phyloP scores from a whole-genome alignment of 1,139 yeast species.

The Kluyveromyces sp. region DNA sequence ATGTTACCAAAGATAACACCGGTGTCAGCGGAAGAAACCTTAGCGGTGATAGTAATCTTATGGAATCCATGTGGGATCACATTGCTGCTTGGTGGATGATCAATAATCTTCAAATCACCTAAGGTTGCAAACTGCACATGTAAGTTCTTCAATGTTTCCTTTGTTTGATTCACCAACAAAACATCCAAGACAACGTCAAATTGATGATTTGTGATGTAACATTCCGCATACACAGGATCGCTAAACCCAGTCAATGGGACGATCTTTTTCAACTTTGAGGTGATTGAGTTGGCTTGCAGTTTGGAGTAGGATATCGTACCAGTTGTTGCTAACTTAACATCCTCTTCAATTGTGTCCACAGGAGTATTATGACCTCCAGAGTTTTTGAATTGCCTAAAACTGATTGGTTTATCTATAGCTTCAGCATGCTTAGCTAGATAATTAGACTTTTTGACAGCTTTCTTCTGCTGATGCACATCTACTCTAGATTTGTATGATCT shows the following conservation, averaged over 20 bases:
- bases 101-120: constrained; percentile 93
- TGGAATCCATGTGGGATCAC: constrained; percentile 96
- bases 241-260: constrained; percentile 94
- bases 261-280: constrained; percentile 76
- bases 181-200: constrained; percentile 94
- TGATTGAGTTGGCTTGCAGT: constrained; percentile 47
- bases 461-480: constrained; percentile 34
- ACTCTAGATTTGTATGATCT: constrained; percentile 71
- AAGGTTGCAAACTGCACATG: constrained; percentile 94
- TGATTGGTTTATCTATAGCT: constrained; percentile 74
- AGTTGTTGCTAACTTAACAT: constrained; percentile 41
- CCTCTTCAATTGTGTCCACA: constrained; percentile 41
- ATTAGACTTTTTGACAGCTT: constrained; percentile 48
- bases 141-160: constrained; percentile 80
- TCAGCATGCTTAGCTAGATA: constrained; percentile 64
- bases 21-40: constrained; percentile 95
- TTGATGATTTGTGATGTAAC: constrained; percentile 89
- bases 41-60: constrained; percentile 79
- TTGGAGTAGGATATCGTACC: constrained; percentile 44
- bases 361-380: constrained; percentile 38
- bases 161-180: constrained; percentile 88
- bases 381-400: constrained; percentile 74
- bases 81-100: constrained; percentile 86
- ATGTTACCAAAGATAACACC: constrained; percentile 97
- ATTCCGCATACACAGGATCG: constrained; percentile 97